Conservation (phyloP, 2,329 filamentous ascomycete genomes). For the Emmonsia crescens region DNA sequence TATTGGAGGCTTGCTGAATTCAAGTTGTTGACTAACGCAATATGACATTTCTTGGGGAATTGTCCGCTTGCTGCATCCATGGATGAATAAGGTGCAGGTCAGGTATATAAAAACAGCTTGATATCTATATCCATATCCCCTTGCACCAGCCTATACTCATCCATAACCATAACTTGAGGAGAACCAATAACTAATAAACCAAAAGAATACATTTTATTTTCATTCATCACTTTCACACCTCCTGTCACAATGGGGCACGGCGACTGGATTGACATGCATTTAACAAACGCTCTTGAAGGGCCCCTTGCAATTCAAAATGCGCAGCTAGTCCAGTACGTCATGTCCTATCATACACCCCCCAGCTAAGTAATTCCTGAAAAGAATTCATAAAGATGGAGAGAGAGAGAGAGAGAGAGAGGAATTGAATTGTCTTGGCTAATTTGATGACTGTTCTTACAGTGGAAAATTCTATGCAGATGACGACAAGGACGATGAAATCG, state of each 20-base stretch:
- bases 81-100: neutral
- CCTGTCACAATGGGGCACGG: neutral
- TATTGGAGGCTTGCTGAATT: neutral
- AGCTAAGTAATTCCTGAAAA: too few species aligned
- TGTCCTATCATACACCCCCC: too few species aligned
- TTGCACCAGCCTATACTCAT: neutral
- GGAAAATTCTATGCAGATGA: neutral
- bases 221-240: neutral
- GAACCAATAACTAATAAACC: too few species aligned
- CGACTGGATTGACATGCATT: neutral
- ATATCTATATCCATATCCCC: too few species aligned
- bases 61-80: neutral
- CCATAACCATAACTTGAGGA: neutral
- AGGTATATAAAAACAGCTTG: neutral
- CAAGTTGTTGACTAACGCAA: neutral
- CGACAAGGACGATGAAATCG: neutral
- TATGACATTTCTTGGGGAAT: neutral
- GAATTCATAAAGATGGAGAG: neutral
- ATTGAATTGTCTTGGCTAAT: neutral
- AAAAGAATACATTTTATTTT: neutral
- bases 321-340: neutral
- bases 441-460: neutral
- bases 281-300: neutral
- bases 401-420: neutral
- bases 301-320: neutral